A percentile compares a stretch with the other conserved stretches of the same genome.
Evolutionary conservation across 2,329 filamentous ascomycete species (phyloP).

Genomic region (Berkeleyomyces basicola): DNA sequence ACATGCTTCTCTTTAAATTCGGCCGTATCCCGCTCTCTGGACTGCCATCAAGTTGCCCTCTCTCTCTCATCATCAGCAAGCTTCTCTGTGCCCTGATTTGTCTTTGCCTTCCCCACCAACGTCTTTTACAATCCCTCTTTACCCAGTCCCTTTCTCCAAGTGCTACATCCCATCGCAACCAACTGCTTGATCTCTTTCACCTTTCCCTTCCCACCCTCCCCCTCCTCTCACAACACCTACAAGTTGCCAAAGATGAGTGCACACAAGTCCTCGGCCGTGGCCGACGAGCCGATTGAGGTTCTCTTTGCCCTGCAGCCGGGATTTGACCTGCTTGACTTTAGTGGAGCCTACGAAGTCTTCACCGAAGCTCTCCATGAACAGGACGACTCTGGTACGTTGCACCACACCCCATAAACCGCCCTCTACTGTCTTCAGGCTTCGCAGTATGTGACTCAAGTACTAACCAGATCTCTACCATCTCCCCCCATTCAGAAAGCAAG

Average conservation of each 20-base stretch:
- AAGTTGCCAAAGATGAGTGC: conserved; percentile 35
- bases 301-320: conserved; percentile 44
- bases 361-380: conserved; percentile 34
- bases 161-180: neutral
- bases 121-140: neutral
- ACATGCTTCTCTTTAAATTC: neutral
- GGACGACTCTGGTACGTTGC: conserved; percentile 33
- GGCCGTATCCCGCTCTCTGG: neutral
- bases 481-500: conserved; percentile 27
- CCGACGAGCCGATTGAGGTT: conserved; percentile 42
- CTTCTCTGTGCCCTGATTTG: neutral
- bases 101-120: neutral
- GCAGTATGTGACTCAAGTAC: neutral
- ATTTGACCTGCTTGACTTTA: conserved; percentile 43
- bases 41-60: neutral
- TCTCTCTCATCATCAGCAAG: neutral
- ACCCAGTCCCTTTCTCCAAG: neutral
- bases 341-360: conserved; percentile 37
- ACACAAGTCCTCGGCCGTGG: conserved; percentile 40
- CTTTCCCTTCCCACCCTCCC: neutral
- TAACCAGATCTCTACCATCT: neutral
- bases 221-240: conserved; percentile 4
- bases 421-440: neutral
- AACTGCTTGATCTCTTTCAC: neutral
- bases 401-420: neutral